Evolutionary conservation across 2,329 filamentous ascomycete species (phyloP).

Genomic region (Blastomyces parvus): DNA sequence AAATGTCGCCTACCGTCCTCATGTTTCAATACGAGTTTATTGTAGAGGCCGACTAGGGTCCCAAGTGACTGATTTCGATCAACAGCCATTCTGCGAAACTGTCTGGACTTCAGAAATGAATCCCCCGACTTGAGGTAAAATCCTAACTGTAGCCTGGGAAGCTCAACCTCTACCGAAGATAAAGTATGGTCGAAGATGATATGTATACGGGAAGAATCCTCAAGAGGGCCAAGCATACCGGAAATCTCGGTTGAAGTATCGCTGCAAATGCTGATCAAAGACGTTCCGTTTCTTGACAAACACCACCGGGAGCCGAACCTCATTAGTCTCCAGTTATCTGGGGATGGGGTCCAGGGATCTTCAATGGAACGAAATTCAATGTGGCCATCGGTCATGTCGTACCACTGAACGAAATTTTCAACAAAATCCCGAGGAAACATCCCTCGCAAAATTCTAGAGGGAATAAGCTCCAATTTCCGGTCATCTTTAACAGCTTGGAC

Average conservation of each 20-base stretch:
- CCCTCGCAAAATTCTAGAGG: slow-evolving; percentile 20
- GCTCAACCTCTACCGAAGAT: slow-evolving; percentile 28
- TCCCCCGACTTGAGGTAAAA: slow-evolving; percentile 34
- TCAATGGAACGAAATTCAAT: slow-evolving; percentile 27
- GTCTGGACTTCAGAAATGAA: slow-evolving; percentile 35
- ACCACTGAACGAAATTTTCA: slow-evolving; percentile 41
- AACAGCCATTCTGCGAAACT: slow-evolving; percentile 44
- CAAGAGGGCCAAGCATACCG: slow-evolving; percentile 32
- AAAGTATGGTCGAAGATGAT: slow-evolving; percentile 19
- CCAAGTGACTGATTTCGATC: slow-evolving; percentile 40
- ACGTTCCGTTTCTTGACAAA: slow-evolving; percentile 17
- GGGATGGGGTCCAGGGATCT: slow-evolving; percentile 23
- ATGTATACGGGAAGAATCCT: slow-evolving; percentile 29
- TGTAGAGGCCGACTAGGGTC: slow-evolving; percentile 42
- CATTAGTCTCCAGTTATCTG: slow-evolving; percentile 25
- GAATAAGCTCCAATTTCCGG: slow-evolving; percentile 26
- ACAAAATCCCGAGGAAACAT: slow-evolving; percentile 31
- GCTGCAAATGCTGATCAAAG: slow-evolving; percentile 30
- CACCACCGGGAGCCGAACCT: neutral
- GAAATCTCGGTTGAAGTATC: slow-evolving; percentile 25
- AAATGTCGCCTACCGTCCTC: slow-evolving; percentile 24
- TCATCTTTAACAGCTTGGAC: slow-evolving; percentile 20
- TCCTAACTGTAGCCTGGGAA: slow-evolving; percentile 42
- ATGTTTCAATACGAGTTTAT: slow-evolving; percentile 40
- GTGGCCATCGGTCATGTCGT: slow-evolving; percentile 22